phyloP scores from a whole-genome alignment of 202 grass and related monocot species.

The Bolboschoenoplectus hybrid region DNA sequence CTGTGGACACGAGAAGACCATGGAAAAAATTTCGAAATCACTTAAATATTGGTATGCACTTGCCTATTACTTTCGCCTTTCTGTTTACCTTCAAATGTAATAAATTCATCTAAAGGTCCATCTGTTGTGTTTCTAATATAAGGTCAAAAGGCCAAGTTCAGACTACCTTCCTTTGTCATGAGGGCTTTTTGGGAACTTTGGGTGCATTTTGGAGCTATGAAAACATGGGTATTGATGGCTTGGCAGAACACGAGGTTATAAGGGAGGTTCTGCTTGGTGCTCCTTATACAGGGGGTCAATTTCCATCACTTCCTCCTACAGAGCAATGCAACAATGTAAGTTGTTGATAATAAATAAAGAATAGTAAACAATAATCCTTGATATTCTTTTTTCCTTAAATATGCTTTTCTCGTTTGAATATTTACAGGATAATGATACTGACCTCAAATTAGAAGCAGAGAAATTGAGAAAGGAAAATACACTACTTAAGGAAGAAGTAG shows the following conservation, averaged over 20 bases:
- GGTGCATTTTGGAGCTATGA: slow-evolving; percentile 99
- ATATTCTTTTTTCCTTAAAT: slow-evolving; percentile 5
- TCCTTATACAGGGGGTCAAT: slow-evolving; percentile 72
- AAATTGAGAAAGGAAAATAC: slow-evolving; percentile 52
- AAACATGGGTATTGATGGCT: slow-evolving; percentile 94
- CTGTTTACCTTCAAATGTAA: background rate
- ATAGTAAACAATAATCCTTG: slow-evolving; percentile 17
- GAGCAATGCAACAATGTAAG: slow-evolving; percentile 56
- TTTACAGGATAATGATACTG: background rate
- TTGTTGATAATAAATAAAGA: slow-evolving; percentile 19
- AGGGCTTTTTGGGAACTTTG: slow-evolving; percentile 93
- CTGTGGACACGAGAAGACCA: slow-evolving; percentile 89
- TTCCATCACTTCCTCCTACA: slow-evolving; percentile 58
- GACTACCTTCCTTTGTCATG: slow-evolving; percentile 93
- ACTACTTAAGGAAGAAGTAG: slow-evolving; percentile 56
- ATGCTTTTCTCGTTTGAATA: background rate
- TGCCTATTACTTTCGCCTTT: background rate
- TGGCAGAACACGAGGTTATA: slow-evolving; percentile 85
- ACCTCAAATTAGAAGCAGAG: slow-evolving; percentile 49
- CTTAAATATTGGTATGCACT: slow-evolving; percentile 85
- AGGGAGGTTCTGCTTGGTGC: slow-evolving; percentile 85
- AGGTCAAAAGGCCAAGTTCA: slow-evolving; percentile 98
- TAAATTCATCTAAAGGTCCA: slow-evolving; percentile 2
- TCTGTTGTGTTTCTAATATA: slow-evolving; percentile 39
- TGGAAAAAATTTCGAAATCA: slow-evolving; percentile 97